Evolutionary conservation across 306 rosid genomes (phyloP).

Genomic region (Morella rubra): DNA sequence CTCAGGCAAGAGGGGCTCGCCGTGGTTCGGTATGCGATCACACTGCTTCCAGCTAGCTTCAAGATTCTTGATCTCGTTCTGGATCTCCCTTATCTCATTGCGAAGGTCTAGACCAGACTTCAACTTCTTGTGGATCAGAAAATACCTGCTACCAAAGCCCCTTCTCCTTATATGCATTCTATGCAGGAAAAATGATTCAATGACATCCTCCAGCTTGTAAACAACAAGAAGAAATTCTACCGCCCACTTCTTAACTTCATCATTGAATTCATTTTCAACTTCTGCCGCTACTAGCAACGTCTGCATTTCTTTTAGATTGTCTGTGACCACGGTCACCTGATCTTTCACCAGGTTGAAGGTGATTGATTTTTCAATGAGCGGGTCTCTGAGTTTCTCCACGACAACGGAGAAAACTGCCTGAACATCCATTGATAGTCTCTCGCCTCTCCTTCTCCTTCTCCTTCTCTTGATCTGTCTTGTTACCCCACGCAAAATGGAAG

Average conservation of each 20-base stretch:
- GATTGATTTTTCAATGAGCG: neutral
- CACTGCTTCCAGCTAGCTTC: no score
- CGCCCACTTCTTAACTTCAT: neutral
- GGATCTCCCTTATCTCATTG: neutral
- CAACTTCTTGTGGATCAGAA: neutral
- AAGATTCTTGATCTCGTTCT: neutral
- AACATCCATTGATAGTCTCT: neutral
- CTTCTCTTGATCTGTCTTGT: no score
- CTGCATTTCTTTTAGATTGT: neutral
- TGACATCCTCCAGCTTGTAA: constrained; percentile 2
- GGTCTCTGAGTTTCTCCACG: neutral
- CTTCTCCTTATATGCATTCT: neutral
- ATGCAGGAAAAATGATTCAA: neutral
- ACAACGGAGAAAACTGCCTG: neutral
- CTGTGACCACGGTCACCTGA: neutral
- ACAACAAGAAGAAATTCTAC: neutral
- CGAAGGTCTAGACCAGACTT: neutral
- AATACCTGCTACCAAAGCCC: neutral
- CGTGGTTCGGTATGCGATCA: no score
- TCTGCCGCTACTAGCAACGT: neutral
- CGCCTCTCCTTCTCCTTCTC: neutral
- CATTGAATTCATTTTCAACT: neutral
- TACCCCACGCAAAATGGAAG: neutral
- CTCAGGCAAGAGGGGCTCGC: no score
- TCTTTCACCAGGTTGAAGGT: neutral